phyloP scores from a whole-genome alignment of 2,329 filamentous ascomycete genomes.

The Ophioceras dolichostomum region DNA sequence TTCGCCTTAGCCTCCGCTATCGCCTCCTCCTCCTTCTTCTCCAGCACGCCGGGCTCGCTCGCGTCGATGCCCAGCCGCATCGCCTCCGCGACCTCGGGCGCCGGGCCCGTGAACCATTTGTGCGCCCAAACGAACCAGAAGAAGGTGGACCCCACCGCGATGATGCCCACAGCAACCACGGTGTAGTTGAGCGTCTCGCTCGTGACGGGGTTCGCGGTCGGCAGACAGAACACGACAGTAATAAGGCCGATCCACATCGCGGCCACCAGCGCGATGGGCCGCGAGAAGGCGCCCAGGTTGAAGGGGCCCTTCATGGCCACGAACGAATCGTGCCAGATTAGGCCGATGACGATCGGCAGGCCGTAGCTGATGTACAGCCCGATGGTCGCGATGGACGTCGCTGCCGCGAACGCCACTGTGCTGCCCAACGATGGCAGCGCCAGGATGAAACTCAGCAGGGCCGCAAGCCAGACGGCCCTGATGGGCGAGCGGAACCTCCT shows the following conservation, averaged over 20 bases:
- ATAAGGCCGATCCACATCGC: conserved; percentile 41
- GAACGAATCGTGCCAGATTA: conserved; percentile 38
- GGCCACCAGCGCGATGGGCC: conserved; percentile 32
- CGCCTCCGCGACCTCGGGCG: conserved; percentile 37
- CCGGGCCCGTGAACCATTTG: conserved; percentile 43
- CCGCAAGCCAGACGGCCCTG: conserved; percentile 43
- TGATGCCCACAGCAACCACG: conserved; percentile 44
- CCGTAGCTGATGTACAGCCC: conserved; percentile 47
- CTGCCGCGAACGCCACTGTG: conserved; percentile 41
- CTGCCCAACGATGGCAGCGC: conserved; percentile 42
- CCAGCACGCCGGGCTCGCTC: conserved; percentile 29
- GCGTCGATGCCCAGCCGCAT: conserved; percentile 34
- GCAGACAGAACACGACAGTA: conserved; percentile 44
- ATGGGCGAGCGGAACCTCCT: conserved; percentile 33
- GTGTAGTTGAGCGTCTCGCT: conserved; percentile 48
- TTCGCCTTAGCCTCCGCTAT: not conserved
- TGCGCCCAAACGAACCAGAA: conserved; percentile 40
- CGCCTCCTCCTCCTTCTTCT: conserved; percentile 17
- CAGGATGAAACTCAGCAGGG: conserved; percentile 38
- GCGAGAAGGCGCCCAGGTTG: conserved; percentile 32
- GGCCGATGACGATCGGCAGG: conserved; percentile 40
- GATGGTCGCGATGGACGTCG: conserved; percentile 46
- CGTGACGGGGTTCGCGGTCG: conserved; percentile 40
- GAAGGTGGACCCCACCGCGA: conserved; percentile 30
- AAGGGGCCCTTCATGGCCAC: conserved; percentile 39